Evolutionary conservation across 139 green algal genomes (phyloP).

Genomic region (Monoraphidium neglectum): DNA sequence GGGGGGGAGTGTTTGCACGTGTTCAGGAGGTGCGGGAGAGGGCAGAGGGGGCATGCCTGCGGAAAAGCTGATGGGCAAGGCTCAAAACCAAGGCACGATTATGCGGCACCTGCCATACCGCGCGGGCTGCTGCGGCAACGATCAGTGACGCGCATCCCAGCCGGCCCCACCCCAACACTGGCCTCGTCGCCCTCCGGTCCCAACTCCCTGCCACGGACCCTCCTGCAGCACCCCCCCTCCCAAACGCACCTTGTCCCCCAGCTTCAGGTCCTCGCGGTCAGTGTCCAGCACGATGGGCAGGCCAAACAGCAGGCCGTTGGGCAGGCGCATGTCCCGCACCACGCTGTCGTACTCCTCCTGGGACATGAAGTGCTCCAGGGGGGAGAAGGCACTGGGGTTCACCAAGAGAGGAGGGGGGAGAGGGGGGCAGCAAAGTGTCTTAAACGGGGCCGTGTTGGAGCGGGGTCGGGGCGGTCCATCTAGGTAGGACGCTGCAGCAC

Average conservation of each 20-base stretch:
- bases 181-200: too few relatives aligned
- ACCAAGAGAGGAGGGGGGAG: slow-evolving; percentile 2
- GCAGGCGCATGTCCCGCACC: slow-evolving; percentile 72
- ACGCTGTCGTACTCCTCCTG: slow-evolving; percentile 87
- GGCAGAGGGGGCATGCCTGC: too few relatives aligned
- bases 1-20: too few relatives aligned
- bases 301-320: slow-evolving; percentile 69
- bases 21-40: too few relatives aligned
- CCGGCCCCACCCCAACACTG: too few relatives aligned
- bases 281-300: slow-evolving; percentile 89
- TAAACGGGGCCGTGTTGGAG: not conserved
- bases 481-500: too few relatives aligned
- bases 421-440: not conserved
- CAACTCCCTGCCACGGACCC: too few relatives aligned
- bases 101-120: too few relatives aligned
- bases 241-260: slow-evolving; percentile 61
- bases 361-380: slow-evolving; percentile 87
- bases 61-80: too few relatives aligned
- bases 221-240: not conserved
- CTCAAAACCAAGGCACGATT: too few relatives aligned
- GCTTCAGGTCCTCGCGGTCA: slow-evolving; percentile 62
- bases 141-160: too few relatives aligned
- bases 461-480: not conserved
- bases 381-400: slow-evolving; percentile 81
- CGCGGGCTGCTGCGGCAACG: too few relatives aligned